Evolutionary conservation across 2,329 filamentous ascomycete genomes (phyloP), one percentile per base, ranked within the genome.

Genomic region (Fusarium irregulare): DNA sequence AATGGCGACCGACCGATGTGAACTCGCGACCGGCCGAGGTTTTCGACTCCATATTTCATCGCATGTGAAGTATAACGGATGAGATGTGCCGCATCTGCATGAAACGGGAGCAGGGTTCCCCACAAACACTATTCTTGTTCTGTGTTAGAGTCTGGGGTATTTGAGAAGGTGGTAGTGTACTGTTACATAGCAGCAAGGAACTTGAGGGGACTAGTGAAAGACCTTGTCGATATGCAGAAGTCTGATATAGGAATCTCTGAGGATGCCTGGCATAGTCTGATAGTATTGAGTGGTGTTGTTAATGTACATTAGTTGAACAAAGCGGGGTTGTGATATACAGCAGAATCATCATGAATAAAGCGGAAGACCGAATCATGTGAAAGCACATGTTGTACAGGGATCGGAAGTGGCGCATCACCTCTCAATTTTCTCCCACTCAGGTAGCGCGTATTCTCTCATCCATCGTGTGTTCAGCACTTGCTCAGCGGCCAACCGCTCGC

Each of bases 51-150:
- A 20, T 8, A 27, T 23, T 6, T 2, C 23, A 20, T 56, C 12
- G 40, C 68, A 71, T 62, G 68, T 71, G 68, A 71, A 71, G 18
- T 25, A 27, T 12, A 7, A 25, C 5, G 14, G 23, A 7, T 2
- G 14, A 7, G 23, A 14, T 23, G 21, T 27, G 28, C 32, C 23
- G 32, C 12, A 11, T 14, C 18, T 40, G n/a, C 34, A 27, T 20
- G 21, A 51, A 51, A 14, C 12, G 18, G 32, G 18, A 40, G 21
- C 48, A 51, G 32, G 32, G 48, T 51, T 51, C 48, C 48, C 48
- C 48, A 51, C 48, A 51, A 51, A 40, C 48, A 40, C 16, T 51
- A 40, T 21, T 6, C 41, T 21, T 14, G 2, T 44, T 44, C 41
- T 44, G 41, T 44, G 13, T 21, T 44, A 44, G 41, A 23, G 9